Evolutionary conservation across 164 flowering plant species (phyloP), one percentile per base, ranked within the genome.

Genomic region (Sextonia rubra): DNA sequence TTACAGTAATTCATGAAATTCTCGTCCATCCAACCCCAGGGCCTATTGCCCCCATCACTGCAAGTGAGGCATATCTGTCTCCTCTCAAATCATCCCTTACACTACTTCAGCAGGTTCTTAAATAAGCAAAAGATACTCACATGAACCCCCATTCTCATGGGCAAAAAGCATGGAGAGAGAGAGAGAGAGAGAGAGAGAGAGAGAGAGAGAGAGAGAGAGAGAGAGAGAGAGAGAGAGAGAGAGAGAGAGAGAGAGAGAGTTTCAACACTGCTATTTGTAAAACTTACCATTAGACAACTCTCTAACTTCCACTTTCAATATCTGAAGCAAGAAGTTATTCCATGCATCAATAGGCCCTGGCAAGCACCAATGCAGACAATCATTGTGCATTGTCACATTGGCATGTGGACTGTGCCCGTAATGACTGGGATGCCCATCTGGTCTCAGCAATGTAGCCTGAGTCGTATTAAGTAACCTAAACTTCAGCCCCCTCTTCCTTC

Each of bases 281-380:
- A 49, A 23, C 69, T 48, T 47, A 23, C 23, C 32, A 60, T 37
- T 17, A 37, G 44, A 60, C 11, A 25, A 60, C 25, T 26, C 32
- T n/a, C n/a, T 25, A 8, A 25, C 69, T 60, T 82, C 80, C 69
- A 61, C 70, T 69, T 77, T 84, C 48, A 84, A 55, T 82, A 82
- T 74, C 61, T 84, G 76, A 48, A 84, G 77, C 77, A 84, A 63
- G 72, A 85, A 68, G 65, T 83, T 83, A 60, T 74, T 79, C 85
- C 84, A 84, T 7, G 80, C 64, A 60, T 84, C 87, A 64, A 84
- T 77, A 1, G 86, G 85, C 2, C 85, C 85, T 4, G 87, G 86
- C 66, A 82, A 71, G 77, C 83, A 84, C 85, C 85, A 80, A 64
- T 84, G 87, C 22, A 84, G 78, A 60, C 83, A 84, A 26, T 82